These are phyloP conservation scores for Coriaria nepalensis DNA, from an alignment of 306 rosid genomes.

Conservation along the genomic window DNA sequence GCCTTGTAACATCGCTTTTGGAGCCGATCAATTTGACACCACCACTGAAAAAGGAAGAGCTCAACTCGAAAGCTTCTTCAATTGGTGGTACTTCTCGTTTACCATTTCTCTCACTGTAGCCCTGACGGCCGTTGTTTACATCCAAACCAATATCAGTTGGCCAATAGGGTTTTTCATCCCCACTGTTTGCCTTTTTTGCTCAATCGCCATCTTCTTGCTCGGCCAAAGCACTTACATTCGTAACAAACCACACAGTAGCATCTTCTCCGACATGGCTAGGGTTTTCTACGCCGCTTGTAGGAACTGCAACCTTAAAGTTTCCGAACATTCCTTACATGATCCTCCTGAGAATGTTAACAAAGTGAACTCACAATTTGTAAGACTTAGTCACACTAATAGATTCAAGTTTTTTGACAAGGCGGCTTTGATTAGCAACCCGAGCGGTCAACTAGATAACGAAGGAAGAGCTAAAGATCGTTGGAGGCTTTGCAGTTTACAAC, in stretches of 20 bases:
- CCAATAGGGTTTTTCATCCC: slow-evolving; percentile 55
- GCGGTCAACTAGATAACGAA: slow-evolving; percentile 25
- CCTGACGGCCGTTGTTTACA: slow-evolving; percentile 53
- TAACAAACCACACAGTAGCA: slow-evolving; percentile 47
- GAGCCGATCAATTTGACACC: slow-evolving; percentile 72
- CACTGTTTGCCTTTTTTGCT: slow-evolving; percentile 38
- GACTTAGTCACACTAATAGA: slow-evolving; percentile 35
- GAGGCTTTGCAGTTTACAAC: slow-evolving; percentile 62
- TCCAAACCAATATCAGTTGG: slow-evolving; percentile 80
- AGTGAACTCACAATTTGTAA: neutral
- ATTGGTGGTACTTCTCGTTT: slow-evolving; percentile 83
- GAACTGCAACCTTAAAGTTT: slow-evolving; percentile 15
- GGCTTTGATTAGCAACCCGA: slow-evolving; percentile 32
- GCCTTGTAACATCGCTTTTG: slow-evolving; percentile 82
- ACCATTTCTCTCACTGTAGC: slow-evolving; percentile 55
- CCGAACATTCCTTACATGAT: slow-evolving; percentile 21
- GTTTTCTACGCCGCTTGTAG: slow-evolving; percentile 49
- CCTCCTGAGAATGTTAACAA: slow-evolving; percentile 15
- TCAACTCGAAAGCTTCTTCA: slow-evolving; percentile 64
- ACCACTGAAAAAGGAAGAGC: slow-evolving; percentile 45
- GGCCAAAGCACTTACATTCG: slow-evolving; percentile 47
- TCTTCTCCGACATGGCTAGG: slow-evolving; percentile 36
- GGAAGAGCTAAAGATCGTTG: slow-evolving; percentile 39
- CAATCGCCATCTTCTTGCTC: slow-evolving; percentile 43
- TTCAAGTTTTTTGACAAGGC: slow-evolving; percentile 54